Conservation (phyloP, 331 rosid genomes). For the Stylosanthes scabra region DNA sequence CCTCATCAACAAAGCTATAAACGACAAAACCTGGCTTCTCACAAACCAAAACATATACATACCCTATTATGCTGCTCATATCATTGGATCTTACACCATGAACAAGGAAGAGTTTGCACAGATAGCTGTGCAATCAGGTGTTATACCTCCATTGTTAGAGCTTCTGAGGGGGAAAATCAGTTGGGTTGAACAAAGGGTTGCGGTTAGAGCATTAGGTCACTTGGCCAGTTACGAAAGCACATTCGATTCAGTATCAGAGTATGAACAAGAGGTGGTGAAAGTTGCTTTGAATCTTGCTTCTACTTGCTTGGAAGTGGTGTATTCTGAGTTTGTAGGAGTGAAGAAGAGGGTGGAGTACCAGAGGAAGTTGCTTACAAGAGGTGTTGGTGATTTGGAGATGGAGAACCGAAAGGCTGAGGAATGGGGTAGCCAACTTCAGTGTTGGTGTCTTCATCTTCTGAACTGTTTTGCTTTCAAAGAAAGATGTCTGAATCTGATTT, state of each 20-base stretch:
- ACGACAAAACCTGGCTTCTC: constrained; percentile 62
- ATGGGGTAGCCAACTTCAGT: constrained; percentile 87
- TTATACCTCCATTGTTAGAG: constrained; percentile 70
- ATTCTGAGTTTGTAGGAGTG: constrained; percentile 52
- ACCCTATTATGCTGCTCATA: constrained; percentile 92
- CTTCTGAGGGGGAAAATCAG: constrained; percentile 69
- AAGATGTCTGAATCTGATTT: constrained; percentile 61
- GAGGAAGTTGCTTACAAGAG: constrained; percentile 73
- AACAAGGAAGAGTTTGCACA: constrained; percentile 70
- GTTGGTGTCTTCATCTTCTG: constrained; percentile 78
- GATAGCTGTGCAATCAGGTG: constrained; percentile 71
- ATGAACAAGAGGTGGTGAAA: constrained; percentile 64
- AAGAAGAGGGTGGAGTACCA: constrained; percentile 61
- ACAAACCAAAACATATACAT: constrained; percentile 75
- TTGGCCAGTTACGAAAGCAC: constrained; percentile 76
- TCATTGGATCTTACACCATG: constrained; percentile 91
- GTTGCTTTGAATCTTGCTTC: constrained; percentile 65
- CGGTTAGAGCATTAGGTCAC: constrained; percentile 83
- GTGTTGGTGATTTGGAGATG: constrained; percentile 70
- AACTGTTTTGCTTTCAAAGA: constrained; percentile 86
- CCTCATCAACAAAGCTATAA: constrained; percentile 57
- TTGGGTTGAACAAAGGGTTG: constrained; percentile 91
- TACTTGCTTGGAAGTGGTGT: constrained; percentile 59
- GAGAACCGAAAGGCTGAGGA: constrained; percentile 86
- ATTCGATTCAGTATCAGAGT: constrained; percentile 53